Evolutionary conservation across 1,139 yeast species (phyloP).

Genomic region (Geotrichum klebahnii): DNA sequence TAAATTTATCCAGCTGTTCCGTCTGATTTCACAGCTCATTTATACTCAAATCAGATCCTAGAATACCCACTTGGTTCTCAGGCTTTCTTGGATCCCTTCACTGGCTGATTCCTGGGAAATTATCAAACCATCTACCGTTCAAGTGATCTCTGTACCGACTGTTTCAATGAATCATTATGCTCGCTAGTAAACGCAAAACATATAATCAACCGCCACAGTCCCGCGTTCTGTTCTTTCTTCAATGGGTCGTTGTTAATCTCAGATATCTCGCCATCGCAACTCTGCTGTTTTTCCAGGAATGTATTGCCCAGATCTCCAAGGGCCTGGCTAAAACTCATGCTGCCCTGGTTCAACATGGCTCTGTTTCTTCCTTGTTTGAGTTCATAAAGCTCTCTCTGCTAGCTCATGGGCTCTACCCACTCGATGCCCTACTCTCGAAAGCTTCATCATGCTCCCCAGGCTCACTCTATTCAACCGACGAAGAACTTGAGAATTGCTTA

Average conservation of each 20-base stretch:
- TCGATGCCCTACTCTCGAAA: not conserved
- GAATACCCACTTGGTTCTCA: not conserved
- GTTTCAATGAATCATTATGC: conserved; percentile 11
- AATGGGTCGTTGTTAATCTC: conserved; percentile 6
- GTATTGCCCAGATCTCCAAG: not conserved
- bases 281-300: not conserved
- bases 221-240: not conserved
- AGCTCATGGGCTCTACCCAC: conserved; percentile 4
- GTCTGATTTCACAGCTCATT: too few species aligned
- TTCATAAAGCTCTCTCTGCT: conserved; percentile 3
- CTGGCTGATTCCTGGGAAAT: not conserved
- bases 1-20: too few species aligned
- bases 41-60: too few species aligned
- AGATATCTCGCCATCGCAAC: not conserved
- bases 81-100: not conserved
- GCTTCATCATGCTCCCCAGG: not conserved
- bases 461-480: conserved; percentile 8
- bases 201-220: conserved; percentile 6
- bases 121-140: not conserved
- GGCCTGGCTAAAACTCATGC: not conserved
- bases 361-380: conserved; percentile 2
- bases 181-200: conserved; percentile 12
- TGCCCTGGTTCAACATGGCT: conserved; percentile 2
- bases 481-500: conserved; percentile 16
- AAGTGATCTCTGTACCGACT: not conserved